These are phyloP conservation scores for Mycena rosella DNA, from an alignment of 768 basidiomycete genomes.

Conservation along the genomic window DNA sequence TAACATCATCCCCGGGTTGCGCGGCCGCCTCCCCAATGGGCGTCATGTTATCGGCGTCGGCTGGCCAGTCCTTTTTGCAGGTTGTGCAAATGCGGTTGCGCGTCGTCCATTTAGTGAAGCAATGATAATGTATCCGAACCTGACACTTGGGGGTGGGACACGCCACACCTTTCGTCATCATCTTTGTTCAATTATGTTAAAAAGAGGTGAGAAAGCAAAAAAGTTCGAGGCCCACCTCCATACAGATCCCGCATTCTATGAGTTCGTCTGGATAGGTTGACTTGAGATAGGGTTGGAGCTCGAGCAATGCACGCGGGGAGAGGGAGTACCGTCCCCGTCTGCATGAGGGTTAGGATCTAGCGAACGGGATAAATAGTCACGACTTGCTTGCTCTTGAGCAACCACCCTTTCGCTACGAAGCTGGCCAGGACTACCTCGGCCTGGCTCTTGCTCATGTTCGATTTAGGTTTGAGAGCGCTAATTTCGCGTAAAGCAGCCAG, in stretches of 20 bases:
- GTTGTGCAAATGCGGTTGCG: slow-evolving; percentile 64
- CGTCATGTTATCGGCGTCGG: slow-evolving; percentile 58
- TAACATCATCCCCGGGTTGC: slow-evolving; percentile 68
- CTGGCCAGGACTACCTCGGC: slow-evolving; percentile 79
- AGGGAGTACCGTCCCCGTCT: slow-evolving; percentile 82
- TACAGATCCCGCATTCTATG: slow-evolving; percentile 80
- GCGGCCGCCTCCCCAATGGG: slow-evolving; percentile 80
- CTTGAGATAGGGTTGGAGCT: slow-evolving; percentile 81
- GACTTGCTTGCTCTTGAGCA: slow-evolving; percentile 79
- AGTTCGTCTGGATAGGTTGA: slow-evolving; percentile 78
- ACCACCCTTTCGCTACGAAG: slow-evolving; percentile 88
- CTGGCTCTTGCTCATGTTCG: slow-evolving; percentile 79
- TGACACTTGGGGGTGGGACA: slow-evolving; percentile 76
- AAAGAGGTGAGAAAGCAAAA: neutral
- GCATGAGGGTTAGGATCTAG: slow-evolving; percentile 5
- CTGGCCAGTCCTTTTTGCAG: slow-evolving; percentile 73
- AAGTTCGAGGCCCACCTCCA: slow-evolving; percentile 64
- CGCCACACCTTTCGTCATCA: slow-evolving; percentile 75
- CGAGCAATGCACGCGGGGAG: slow-evolving; percentile 79
- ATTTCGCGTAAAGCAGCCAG: slow-evolving; percentile 82
- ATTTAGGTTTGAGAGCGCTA: slow-evolving; percentile 65
- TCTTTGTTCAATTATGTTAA: slow-evolving; percentile 50
- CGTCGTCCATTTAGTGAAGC: slow-evolving; percentile 66
- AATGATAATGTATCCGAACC: slow-evolving; percentile 72
- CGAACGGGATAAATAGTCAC: neutral